Percentiles rank a stretch among this genome's conserved stretches.
Evolutionary conservation across 1,284 basidiomycete genomes (phyloP).

Genomic region (Grifola frondosa): DNA sequence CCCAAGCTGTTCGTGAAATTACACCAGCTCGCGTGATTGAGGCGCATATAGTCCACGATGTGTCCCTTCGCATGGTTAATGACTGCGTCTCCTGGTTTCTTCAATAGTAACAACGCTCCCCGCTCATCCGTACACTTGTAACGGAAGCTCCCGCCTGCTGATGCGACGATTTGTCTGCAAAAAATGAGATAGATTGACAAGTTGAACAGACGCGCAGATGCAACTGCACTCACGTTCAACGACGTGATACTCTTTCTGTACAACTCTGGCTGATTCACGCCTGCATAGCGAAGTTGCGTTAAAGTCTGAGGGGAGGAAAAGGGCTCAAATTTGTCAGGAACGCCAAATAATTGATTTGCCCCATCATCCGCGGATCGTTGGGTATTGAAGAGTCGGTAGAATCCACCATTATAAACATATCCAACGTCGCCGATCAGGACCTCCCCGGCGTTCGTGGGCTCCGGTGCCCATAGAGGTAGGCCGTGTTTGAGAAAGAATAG

Average conservation of each 20-base stretch:
- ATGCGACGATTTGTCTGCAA: background rate
- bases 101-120: constrained; percentile 13
- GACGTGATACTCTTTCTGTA: too few species aligned
- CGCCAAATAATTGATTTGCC: constrained; percentile 14
- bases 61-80: constrained; percentile 9
- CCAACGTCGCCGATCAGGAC: constrained; percentile 29
- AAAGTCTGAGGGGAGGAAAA: too few species aligned
- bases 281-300: too few species aligned
- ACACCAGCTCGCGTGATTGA: constrained; percentile 20
- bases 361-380: constrained; percentile 16
- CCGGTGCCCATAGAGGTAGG: constrained; percentile 15
- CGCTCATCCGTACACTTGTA: constrained; percentile 11
- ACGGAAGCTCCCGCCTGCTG: constrained; percentile 6
- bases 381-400: constrained; percentile 29
- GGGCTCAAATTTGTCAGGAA: constrained; percentile 12
- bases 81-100: too few species aligned
- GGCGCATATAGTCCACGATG: constrained; percentile 18
- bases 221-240: too few species aligned
- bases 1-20: constrained; percentile 13
- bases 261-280: too few species aligned
- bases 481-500: constrained; percentile 11
- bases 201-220: too few species aligned
- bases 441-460: constrained; percentile 9
- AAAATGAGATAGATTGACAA: background rate
- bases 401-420: constrained; percentile 22